Evolutionary conservation across 2,329 filamentous ascomycete genomes (phyloP).

Genomic region (Xylariomycetidae sp.): DNA sequence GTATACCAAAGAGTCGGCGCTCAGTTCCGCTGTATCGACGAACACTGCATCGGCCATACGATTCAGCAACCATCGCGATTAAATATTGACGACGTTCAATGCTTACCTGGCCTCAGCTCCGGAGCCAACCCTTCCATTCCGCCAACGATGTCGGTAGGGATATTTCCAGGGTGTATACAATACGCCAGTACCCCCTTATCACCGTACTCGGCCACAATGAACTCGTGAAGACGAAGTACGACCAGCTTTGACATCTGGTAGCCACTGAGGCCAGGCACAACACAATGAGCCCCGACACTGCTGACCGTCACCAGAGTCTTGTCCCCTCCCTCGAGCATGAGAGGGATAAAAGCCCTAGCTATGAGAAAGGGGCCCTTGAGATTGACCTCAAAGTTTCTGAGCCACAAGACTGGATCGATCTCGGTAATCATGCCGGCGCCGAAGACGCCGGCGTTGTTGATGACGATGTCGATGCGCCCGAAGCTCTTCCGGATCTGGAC

Average conservation of each 20-base stretch:
- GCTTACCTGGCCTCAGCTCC: constrained; percentile 12
- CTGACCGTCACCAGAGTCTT: constrained; percentile 39
- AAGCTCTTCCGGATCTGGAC: constrained; percentile 25
- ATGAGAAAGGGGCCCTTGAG: constrained; percentile 42
- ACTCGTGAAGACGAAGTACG: constrained; percentile 40
- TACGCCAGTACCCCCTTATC: constrained; percentile 35
- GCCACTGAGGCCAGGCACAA: constrained; percentile 24
- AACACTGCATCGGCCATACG: no score
- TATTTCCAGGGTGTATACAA: constrained; percentile 37
- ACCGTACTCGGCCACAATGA: constrained; percentile 36
- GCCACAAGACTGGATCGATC: constrained; percentile 29
- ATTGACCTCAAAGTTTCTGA: constrained; percentile 42
- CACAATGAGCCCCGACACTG: constrained; percentile 33
- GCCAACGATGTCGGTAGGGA: constrained; percentile 30
- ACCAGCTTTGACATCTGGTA: constrained; percentile 44
- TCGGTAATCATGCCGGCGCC: constrained; percentile 15
- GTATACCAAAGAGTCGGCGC: constrained; percentile 26
- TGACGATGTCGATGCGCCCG: constrained; percentile 28
- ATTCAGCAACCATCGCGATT: no score
- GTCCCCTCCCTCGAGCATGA: constrained; percentile 24
- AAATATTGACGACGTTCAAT: no score
- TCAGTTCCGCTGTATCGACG: constrained; percentile 20
- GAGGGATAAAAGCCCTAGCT: constrained; percentile 40
- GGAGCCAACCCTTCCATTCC: constrained; percentile 5
- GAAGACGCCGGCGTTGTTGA: constrained; percentile 30